Evolutionary conservation across 2,329 filamentous ascomycete genomes (phyloP), one percentile per base, ranked within the genome.

Genomic region (Pyrenochaeta sp.): DNA sequence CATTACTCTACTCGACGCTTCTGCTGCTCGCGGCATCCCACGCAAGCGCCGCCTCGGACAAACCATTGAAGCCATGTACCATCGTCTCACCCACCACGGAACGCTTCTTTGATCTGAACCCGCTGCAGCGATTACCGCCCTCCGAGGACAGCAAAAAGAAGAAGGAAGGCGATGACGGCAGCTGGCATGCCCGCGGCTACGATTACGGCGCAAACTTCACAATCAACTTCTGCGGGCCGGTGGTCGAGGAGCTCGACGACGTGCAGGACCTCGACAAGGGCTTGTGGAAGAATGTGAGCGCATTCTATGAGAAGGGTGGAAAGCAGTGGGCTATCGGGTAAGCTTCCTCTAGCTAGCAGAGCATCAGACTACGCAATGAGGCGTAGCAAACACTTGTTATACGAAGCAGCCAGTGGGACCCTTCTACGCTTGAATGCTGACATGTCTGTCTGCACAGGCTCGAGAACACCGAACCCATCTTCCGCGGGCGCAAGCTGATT

Each of bases 171-270:
- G 81, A 85, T 27, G 78, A 78, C 41, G 77, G 82, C 48, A 86
- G 78, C 63, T 82, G 81, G 75, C 79, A 83, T 52, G 84, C 87
- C 6, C 81, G 81, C 46, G 89, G 89, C 22, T 88, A 85, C 68
- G 89, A 93, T 71, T 89, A 91, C 58, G 84, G 82, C 51, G 83
- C 84, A 53, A 93, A 93, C 74, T 94, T 94, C 63, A 93, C 89
- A 2, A 67, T 93, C 60, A 94, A 94, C 72, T 86, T 94, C 58
- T 94, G 89, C 74, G 85, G 80, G 23, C 78, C 88, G 1, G 87
- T 92, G n/a, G 80, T 91, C 11, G 83, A 88, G 57, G 75, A 81
- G 11, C 75, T 88, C 14, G 74, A 79, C 29, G 76, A 83, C 50
- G 81, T 88, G 7, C 79, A 82, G 8, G 88, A 86, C n/a, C 69